Evolutionary conservation across 371 early-diverging fungal species (phyloP).

Genomic region (Apophysomyces trapeziformis): DNA sequence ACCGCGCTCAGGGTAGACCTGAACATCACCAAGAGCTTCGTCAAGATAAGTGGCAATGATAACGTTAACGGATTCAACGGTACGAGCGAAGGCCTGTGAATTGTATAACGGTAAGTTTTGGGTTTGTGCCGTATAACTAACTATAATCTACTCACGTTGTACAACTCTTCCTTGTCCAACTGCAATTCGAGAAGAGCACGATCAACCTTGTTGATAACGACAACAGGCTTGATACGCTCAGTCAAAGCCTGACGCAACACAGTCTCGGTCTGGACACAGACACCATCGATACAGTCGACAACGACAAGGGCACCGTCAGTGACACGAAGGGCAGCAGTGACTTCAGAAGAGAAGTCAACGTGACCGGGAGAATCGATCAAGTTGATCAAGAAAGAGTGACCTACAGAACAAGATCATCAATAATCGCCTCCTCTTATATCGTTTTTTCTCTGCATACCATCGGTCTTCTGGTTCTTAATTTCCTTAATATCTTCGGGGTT

Average conservation of each 20-base stretch:
- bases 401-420: slow-evolving; percentile 11
- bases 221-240: slow-evolving; percentile 99
- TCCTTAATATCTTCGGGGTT: slow-evolving; percentile 84
- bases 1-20: slow-evolving; percentile 88
- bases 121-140: background rate
- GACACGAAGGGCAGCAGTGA: slow-evolving; percentile 99
- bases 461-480: slow-evolving; percentile 87
- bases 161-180: slow-evolving; percentile 94
- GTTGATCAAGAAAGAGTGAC: slow-evolving; percentile 94
- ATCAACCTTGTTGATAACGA: slow-evolving; percentile 99
- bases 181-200: slow-evolving; percentile 99
- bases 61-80: slow-evolving; percentile 92
- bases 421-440: background rate
- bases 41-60: slow-evolving; percentile 50
- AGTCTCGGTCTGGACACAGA: slow-evolving; percentile 99
- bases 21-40: slow-evolving; percentile 52
- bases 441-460: slow-evolving; percentile 53
- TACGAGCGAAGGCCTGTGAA: slow-evolving; percentile 80
- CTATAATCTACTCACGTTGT: slow-evolving; percentile 51
- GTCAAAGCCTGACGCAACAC: slow-evolving; percentile 99
- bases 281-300: slow-evolving; percentile 99
- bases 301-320: slow-evolving; percentile 99
- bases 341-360: slow-evolving; percentile 99
- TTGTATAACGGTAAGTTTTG: background rate
- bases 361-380: slow-evolving; percentile 99